Evolutionary conservation across 2,329 filamentous ascomycete genomes (phyloP).

Genomic region (Volutella citrinella): DNA sequence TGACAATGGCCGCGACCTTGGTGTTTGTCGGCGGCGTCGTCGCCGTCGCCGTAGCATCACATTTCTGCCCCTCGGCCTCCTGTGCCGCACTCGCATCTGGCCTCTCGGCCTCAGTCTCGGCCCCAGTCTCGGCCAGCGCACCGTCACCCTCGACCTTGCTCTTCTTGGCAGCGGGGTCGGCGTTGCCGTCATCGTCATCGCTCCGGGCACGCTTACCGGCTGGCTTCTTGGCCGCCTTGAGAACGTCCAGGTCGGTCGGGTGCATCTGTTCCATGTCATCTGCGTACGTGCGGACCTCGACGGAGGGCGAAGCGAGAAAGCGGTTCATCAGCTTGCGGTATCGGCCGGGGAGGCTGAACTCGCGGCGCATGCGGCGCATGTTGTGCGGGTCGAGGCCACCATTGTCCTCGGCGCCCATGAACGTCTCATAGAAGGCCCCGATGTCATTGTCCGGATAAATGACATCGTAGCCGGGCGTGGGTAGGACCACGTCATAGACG

Average conservation of each 20-base stretch:
- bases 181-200: slow-evolving; percentile 14
- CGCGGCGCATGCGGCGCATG: slow-evolving; percentile 83
- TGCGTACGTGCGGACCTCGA: slow-evolving; percentile 67
- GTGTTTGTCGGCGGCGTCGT: slow-evolving; percentile 10
- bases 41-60: slow-evolving; percentile 6
- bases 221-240: slow-evolving; percentile 41
- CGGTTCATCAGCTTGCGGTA: slow-evolving; percentile 82
- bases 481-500: slow-evolving; percentile 86
- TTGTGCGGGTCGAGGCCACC: slow-evolving; percentile 76
- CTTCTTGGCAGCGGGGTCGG: slow-evolving; percentile 22
- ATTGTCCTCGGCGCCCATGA: slow-evolving; percentile 79
- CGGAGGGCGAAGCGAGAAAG: slow-evolving; percentile 62
- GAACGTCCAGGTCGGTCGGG: slow-evolving; percentile 75
- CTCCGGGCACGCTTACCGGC: slow-evolving; percentile 15
- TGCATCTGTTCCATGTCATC: slow-evolving; percentile 80
- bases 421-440: slow-evolving; percentile 77
- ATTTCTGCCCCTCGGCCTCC: slow-evolving; percentile 2
- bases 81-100: slow-evolving; percentile 9
- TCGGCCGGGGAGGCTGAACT: slow-evolving; percentile 82
- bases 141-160: slow-evolving; percentile 20
- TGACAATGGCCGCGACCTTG: slow-evolving; percentile 66
- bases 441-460: slow-evolving; percentile 82
- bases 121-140: not conserved
- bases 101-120: slow-evolving; percentile 12
- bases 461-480: slow-evolving; percentile 88